A percentile compares a stretch with the other conserved stretches of the same genome.
Evolutionary conservation across 768 basidiomycete genomes (phyloP).

Genomic region (Suillus brevipes): DNA sequence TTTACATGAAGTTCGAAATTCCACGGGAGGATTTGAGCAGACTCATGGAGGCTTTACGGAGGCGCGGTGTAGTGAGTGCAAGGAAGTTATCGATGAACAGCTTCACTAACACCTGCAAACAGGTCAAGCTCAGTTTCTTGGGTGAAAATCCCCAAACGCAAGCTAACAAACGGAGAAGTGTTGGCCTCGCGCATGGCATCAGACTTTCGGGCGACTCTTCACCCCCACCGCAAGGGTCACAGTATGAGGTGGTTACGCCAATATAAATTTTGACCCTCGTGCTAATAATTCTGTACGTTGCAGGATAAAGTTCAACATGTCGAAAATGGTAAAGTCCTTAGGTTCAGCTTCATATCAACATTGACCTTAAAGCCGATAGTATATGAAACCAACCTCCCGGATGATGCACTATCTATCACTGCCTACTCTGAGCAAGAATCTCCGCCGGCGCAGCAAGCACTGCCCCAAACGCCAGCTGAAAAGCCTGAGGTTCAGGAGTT

Average conservation of each 20-base stretch:
- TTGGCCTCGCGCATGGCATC: slow-evolving; percentile 30
- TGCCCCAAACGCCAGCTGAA: neutral
- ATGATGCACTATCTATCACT: neutral
- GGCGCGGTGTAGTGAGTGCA: slow-evolving; percentile 47
- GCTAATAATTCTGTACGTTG: neutral
- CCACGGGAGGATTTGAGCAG: slow-evolving; percentile 31
- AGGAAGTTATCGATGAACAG: neutral
- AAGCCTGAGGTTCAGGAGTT: neutral
- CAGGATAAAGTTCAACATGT: slow-evolving; percentile 33
- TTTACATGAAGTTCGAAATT: slow-evolving; percentile 41
- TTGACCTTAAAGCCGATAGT: slow-evolving; percentile 17
- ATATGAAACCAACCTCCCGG: slow-evolving; percentile 24
- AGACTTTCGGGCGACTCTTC: slow-evolving; percentile 24
- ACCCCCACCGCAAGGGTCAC: slow-evolving; percentile 22
- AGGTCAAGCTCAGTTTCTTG: slow-evolving; percentile 33
- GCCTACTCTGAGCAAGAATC: neutral
- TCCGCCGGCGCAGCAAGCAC: neutral
- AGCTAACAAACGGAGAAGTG: slow-evolving; percentile 17
- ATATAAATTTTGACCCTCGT: neutral
- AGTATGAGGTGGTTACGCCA: slow-evolving; percentile 25
- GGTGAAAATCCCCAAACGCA: slow-evolving; percentile 17
- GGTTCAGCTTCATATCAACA: neutral
- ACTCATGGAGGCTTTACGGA: slow-evolving; percentile 43
- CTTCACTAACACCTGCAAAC: slow-evolving; percentile 4
- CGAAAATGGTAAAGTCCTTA: slow-evolving; percentile 22